These are phyloP conservation scores for Isoetes taiwanensis DNA, from an alignment of 75 land plant genomes.

Conservation along the genomic window DNA sequence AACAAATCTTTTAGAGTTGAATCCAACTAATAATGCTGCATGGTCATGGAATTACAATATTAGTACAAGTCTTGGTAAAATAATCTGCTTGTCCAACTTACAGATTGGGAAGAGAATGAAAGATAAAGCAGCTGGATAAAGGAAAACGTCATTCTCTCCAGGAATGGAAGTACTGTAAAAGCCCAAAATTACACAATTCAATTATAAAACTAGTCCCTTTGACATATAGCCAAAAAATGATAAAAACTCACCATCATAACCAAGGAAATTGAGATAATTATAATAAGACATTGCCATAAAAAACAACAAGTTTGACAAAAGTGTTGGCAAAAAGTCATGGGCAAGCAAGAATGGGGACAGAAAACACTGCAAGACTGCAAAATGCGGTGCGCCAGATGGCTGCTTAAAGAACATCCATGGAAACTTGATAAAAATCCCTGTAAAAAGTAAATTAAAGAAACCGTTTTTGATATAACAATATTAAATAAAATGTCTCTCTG, in stretches of 20 bases:
- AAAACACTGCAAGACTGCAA: conserved; percentile 84
- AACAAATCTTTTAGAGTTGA: no score
- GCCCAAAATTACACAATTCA: neutral
- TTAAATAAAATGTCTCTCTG: no score
- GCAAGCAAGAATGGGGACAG: conserved; percentile 75
- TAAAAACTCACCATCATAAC: conserved; percentile 76
- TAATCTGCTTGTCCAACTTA: no score
- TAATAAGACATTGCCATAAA: conserved; percentile 73
- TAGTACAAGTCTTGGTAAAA: no score
- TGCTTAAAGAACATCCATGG: no score
- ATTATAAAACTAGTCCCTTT: neutral
- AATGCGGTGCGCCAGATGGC: no score
- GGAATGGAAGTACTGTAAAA: conserved; percentile 69
- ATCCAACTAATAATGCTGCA: no score
- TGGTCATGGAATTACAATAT: no score
- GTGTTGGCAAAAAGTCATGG: conserved; percentile 65
- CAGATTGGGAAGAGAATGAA: conserved; percentile 69
- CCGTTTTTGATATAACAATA: no score
- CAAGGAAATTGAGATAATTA: conserved; percentile 88
- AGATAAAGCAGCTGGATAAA: conserved; percentile 69
- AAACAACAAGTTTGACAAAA: conserved; percentile 80
- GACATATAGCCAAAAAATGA: neutral
- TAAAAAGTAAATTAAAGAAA: no score
- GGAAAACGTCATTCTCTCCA: conserved; percentile 95
- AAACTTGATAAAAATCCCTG: no score